Percentiles rank a stretch among this genome's conserved stretches.
Evolutionary conservation across 2,329 filamentous ascomycete genomes (phyloP).

Genomic region (Neofusicoccum sp.): DNA sequence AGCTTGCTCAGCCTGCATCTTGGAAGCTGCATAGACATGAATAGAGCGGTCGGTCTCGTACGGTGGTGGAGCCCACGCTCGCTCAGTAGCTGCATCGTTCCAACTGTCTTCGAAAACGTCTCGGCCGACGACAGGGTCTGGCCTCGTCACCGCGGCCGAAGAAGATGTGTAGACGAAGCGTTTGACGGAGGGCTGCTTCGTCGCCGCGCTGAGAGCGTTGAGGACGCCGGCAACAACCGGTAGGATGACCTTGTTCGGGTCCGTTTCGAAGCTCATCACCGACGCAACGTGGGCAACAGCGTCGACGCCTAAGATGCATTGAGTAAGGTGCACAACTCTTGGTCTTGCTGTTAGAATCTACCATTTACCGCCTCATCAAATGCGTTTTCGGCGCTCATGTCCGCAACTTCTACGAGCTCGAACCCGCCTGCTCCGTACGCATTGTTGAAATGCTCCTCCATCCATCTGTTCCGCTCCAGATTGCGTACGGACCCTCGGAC

Average conservation of each 20-base stretch:
- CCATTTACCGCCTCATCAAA: not conserved
- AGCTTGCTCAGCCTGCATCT: slow-evolving; percentile 50
- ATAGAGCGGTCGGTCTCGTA: slow-evolving; percentile 22
- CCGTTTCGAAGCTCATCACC: not conserved
- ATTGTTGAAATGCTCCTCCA: not conserved
- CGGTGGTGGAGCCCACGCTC: not conserved
- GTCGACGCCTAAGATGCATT: not conserved
- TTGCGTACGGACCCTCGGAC: slow-evolving; percentile 32
- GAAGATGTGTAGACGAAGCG: not conserved
- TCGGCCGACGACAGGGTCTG: not conserved
- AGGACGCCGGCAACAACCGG: not conserved
- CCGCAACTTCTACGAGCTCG: not conserved
- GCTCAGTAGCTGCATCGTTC: not conserved
- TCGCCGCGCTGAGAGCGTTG: not conserved
- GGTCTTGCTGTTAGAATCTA: not conserved
- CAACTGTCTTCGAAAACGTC: not conserved
- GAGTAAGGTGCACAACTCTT: not conserved
- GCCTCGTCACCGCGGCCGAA: not conserved
- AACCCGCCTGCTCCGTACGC: not conserved
- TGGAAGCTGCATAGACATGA: slow-evolving; percentile 50
- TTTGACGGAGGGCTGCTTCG: not conserved
- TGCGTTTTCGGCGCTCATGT: not conserved
- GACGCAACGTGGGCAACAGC: not conserved
- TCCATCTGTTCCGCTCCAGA: not conserved
- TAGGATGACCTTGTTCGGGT: not conserved